Evolutionary conservation across 805 yeast genomes (phyloP).

Genomic region (Sugiyamaella chiloensis): DNA sequence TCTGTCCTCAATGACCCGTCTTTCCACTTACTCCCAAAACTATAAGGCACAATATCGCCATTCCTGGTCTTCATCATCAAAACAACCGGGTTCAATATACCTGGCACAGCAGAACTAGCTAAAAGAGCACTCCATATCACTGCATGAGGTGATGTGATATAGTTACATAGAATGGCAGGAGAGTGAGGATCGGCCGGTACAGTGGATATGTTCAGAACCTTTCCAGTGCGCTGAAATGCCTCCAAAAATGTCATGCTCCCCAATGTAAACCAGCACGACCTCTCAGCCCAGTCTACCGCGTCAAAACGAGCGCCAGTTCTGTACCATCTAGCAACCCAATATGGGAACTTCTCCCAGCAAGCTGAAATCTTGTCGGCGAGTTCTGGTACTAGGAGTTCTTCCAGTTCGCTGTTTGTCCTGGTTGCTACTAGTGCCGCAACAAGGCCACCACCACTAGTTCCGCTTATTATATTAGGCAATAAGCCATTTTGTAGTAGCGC

Average conservation of each 20-base stretch:
- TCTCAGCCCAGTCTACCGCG: constrained; percentile 68
- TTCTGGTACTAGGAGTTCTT: constrained; percentile 53
- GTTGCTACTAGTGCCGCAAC: constrained; percentile 72
- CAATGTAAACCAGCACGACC: constrained; percentile 63
- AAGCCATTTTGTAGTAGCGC: constrained; percentile 65
- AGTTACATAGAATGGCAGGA: constrained; percentile 74
- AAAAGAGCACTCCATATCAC: constrained; percentile 75
- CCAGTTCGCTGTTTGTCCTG: constrained; percentile 64
- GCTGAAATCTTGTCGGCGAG: constrained; percentile 64
- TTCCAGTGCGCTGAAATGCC: constrained; percentile 64
- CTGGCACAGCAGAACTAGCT: constrained; percentile 83
- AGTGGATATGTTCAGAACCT: constrained; percentile 66
- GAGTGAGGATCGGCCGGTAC: constrained; percentile 82
- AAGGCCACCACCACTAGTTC: constrained; percentile 80
- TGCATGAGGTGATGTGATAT: constrained; percentile 74
- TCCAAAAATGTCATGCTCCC: constrained; percentile 74
- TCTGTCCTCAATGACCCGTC: constrained; percentile 80
- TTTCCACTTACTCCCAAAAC: constrained; percentile 71
- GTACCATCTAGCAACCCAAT: constrained; percentile 65
- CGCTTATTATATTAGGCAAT: constrained; percentile 66
- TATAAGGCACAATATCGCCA: constrained; percentile 56
- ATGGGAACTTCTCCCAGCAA: constrained; percentile 58
- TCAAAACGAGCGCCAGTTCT: constrained; percentile 77
- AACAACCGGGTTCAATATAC: constrained; percentile 74
- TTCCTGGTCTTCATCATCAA: constrained; percentile 60